Base-by-base conservation (phyloP, 345 rosid genomes). In the Gossypium arboreum region DNA sequence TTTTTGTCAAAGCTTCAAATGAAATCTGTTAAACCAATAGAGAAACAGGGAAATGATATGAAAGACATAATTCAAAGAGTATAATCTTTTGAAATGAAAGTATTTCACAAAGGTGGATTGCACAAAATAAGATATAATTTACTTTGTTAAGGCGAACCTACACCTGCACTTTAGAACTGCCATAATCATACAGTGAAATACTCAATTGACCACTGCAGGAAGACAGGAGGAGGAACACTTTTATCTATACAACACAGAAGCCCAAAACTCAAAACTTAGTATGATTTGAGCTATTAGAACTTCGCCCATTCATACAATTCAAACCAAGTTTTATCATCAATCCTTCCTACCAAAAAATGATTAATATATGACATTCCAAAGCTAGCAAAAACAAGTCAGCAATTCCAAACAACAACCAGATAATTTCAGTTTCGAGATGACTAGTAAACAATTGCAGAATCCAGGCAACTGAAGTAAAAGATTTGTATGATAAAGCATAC, bases 401-500 rank as follows among this genome's bases (percentile, higher is more conserved):
- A 2, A 20, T 39, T 29, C 47, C 64, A 50, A 59, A 3, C 41
- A 12, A 72, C 22, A 58, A 12, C 29, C 48, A 10, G 47, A 54
- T 29, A 55, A 0, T 50, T 70, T 55, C 50, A 25, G 50, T n/a
- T 9, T 27, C n/a, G 15, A 47, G 12, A 54, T 1, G 1, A 45
- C 22, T 5, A 11, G 12, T 45, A 44, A 43, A 39, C 11, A 18
- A 55, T 22, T 7, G 41, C 22, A 16, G 15, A 15, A 48, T 39
- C 13, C 13, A 39, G 1, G 25, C 17, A 43, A 22, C 43, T 47
- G 7, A 59, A 54, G 15, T 5, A 17, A 39, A 43, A 7, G 1
- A 15, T 1, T 48, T 8, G 25, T 9, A 7, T 54, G 22, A 74
- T 22, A n/a, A 51, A 20, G 56, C 81, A 78, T 81, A 94, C 97